phyloP scores from a whole-genome alignment of 768 basidiomycete genomes.

The Suillus ampliporus region DNA sequence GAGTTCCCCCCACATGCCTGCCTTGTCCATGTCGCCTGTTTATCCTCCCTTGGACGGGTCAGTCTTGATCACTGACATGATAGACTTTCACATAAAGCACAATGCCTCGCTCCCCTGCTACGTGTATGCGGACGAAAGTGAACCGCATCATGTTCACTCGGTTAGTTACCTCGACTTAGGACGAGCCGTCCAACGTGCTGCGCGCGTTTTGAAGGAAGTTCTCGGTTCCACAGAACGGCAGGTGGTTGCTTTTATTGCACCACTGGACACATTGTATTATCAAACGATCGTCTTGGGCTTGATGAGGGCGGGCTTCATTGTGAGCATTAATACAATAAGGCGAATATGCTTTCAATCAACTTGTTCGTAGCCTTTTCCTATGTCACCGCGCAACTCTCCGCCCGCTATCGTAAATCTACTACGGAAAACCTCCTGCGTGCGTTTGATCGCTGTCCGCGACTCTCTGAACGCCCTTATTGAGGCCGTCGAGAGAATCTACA shows the following conservation, averaged over 20 bases:
- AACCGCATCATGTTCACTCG: constrained; percentile 19
- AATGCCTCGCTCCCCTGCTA: constrained; percentile 22
- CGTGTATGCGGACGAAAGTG: constrained; percentile 21
- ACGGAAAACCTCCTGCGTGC: constrained; percentile 22
- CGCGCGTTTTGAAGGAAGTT: constrained; percentile 28
- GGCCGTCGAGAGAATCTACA: constrained; percentile 23
- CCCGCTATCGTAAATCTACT: constrained; percentile 28
- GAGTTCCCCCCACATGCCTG: no score
- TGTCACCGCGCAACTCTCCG: constrained; percentile 27
- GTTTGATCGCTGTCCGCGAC: no score
- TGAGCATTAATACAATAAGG: constrained; percentile 24
- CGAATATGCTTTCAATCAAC: constrained; percentile 7
- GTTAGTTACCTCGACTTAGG: constrained; percentile 32
- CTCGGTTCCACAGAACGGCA: constrained; percentile 26
- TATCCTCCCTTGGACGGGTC: constrained; percentile 26
- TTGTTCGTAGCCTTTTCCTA: constrained; percentile 27
- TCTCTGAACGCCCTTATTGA: constrained; percentile 26
- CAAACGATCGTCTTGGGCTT: constrained; percentile 34
- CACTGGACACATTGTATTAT: constrained; percentile 34
- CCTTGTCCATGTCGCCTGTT: no score
- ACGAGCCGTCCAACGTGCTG: constrained; percentile 38
- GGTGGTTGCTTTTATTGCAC: constrained; percentile 40
- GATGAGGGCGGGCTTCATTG: constrained; percentile 34
- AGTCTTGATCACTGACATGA: constrained; percentile 24
- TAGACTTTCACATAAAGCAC: constrained; percentile 26